Base-by-base conservation (phyloP, 2,329 filamentous ascomycete genomes). In the Fusarium clavum region DNA sequence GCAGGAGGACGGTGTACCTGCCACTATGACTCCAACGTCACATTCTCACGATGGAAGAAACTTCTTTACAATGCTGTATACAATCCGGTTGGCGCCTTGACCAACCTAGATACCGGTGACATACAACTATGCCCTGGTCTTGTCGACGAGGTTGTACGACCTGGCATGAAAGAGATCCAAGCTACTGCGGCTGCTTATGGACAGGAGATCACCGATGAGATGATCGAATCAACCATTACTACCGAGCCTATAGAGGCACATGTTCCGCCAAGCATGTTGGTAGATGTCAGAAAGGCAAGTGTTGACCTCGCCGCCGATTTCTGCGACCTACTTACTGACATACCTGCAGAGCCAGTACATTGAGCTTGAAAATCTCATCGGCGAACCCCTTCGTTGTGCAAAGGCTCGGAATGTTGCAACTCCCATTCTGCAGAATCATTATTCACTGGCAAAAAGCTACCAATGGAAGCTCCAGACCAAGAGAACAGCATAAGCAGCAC, bases 31-130 rank as follows among this genome's bases (percentile, higher is more conserved):
- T 41, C 67, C 22, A 53, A 73, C 24, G 72, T 75, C n/a, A 32
- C 64, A 13, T 67, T 73, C 18, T 75, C 72, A 7, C 71, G 73
- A 38, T 75, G 73, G 72, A 58, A 65, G 41, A 75, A 75, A 27
- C 69, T 75, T 10, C 70, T 75, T 30, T 75, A 73, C 52, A 75
- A 75, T 25, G 72, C 72, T 12, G 64, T 69, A 16, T 69, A 73
- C 34, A 75, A 75, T 45, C 72, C 73, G 13, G 64, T 68, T n/a
- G 66, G 64, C 49, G 73, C 73, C 30, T 32, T 75, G 14, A 61
- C 71, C 4, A 54, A 32, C 22, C 56, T 75, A 8, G 73, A 75
- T 22, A 72, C 73, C 24, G 71, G 72, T 2, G 70, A 75, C 34
- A 72, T 75, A 48, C 70, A 70, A n/a, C 69, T 75, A 30, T 73